Conservation (phyloP, 1,284 basidiomycete species). For the Austropuccinia psidii region DNA sequence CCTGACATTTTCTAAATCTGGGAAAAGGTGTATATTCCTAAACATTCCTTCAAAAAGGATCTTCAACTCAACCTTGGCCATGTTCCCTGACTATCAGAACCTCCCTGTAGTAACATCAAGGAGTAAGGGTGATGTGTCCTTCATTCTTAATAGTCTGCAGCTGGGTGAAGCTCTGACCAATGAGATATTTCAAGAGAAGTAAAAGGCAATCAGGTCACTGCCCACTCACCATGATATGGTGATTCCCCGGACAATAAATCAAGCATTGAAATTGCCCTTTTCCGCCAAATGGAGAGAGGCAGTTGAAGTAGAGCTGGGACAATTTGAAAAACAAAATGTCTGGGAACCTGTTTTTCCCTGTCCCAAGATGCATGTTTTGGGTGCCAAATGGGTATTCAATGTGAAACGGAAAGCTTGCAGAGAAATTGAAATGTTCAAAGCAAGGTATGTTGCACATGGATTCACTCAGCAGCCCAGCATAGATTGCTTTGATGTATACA, state of each 20-base stretch:
- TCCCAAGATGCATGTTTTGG: not conserved
- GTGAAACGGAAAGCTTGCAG: not conserved
- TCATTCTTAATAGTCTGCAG: too few relatives aligned
- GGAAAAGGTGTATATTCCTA: too few relatives aligned
- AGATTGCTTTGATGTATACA: not conserved
- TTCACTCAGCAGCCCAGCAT: not conserved
- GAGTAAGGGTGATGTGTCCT: too few relatives aligned
- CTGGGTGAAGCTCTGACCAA: not conserved
- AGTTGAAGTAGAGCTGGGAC: not conserved
- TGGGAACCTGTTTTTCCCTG: not conserved
- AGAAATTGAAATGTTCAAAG: not conserved
- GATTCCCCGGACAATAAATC: not conserved
- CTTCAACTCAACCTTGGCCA: too few relatives aligned
- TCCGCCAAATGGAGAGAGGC: not conserved
- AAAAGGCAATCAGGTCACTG: too few relatives aligned
- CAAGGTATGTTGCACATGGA: not conserved
- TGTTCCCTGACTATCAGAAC: too few relatives aligned
- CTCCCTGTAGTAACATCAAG: too few relatives aligned
- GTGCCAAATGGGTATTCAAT: not conserved
- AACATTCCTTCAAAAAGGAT: too few relatives aligned
- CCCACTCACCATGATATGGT: too few relatives aligned
- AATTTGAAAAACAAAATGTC: not conserved
- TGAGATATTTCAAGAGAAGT: not conserved
- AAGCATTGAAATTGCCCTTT: not conserved
- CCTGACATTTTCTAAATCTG: too few relatives aligned